A percentile compares a stretch with the other conserved stretches of the same genome.
phyloP scores from a whole-genome alignment of 208 protist species.

The Acanthamoeba healyi region DNA sequence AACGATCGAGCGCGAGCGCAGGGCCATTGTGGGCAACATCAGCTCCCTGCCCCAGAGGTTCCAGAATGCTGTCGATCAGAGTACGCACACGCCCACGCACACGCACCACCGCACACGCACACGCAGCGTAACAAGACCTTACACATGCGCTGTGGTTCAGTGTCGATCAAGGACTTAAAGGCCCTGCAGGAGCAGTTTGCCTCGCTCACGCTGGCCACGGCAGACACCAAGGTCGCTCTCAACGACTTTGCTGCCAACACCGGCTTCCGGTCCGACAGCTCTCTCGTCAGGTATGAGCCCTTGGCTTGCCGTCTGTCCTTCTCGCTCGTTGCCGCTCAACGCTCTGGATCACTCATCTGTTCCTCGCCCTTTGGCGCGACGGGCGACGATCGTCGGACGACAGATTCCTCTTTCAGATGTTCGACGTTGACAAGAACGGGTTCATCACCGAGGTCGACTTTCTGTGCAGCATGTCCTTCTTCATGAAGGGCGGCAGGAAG shows the following conservation, averaged over 20 bases:
- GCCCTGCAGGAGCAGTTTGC: constrained; percentile 17
- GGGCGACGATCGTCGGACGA: no score
- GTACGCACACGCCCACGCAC: neutral
- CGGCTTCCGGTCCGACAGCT: constrained; percentile 19
- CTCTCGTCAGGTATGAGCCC: neutral
- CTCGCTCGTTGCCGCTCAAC: neutral
- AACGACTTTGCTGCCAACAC: neutral
- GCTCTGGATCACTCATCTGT: neutral
- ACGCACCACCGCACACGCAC: no score
- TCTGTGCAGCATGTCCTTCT: constrained; percentile 35
- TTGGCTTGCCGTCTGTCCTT: no score
- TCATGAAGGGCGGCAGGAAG: neutral
- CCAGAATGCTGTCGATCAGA: neutral
- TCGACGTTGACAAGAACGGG: constrained; percentile 44
- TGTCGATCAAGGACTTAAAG: constrained; percentile 34
- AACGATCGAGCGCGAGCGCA: neutral
- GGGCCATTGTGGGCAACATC: constrained; percentile 8
- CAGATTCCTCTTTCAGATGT: constrained; percentile 4
- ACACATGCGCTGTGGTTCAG: no score
- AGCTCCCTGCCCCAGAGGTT: neutral
- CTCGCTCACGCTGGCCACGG: neutral
- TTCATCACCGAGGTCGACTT: constrained; percentile 46
- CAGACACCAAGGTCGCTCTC: neutral
- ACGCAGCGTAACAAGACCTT: no score
- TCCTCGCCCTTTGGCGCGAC: no score